Conservation (phyloP, 345 rosid genomes). For the Corchorus olitorius region DNA sequence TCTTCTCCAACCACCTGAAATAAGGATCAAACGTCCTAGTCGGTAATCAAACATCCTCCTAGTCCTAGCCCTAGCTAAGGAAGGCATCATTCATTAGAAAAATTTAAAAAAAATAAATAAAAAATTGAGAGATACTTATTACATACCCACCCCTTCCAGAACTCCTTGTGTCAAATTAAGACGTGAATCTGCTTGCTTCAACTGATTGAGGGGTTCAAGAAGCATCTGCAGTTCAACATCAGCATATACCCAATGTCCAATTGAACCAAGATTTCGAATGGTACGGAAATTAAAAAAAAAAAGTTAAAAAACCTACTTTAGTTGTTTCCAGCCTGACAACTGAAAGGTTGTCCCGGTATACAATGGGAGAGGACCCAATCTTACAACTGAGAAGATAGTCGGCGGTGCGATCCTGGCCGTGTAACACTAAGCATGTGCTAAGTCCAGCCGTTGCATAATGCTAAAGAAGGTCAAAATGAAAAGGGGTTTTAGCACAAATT, state of each 20-base stretch:
- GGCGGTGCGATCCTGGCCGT: slow-evolving; percentile 77
- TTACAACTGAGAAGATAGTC: slow-evolving; percentile 72
- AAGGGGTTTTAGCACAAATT: not conserved
- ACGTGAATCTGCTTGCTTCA: slow-evolving; percentile 75
- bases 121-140: slow-evolving; percentile 20
- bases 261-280: not conserved
- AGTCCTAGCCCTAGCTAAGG: not conserved
- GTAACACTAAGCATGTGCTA: slow-evolving; percentile 75
- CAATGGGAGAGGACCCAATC: slow-evolving; percentile 65
- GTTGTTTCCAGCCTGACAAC: slow-evolving; percentile 81
- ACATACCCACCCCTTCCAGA: slow-evolving; percentile 93
- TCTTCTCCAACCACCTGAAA: slow-evolving; percentile 94
- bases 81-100: not conserved
- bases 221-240: slow-evolving; percentile 58
- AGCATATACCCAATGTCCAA: slow-evolving; percentile 8
- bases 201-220: slow-evolving; percentile 76
- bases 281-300: not conserved
- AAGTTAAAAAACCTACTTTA: slow-evolving; percentile 45
- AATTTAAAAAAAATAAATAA: not conserved
- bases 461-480: slow-evolving; percentile 31
- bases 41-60: too few relatives aligned
- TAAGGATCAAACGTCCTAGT: slow-evolving; percentile 7
- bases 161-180: slow-evolving; percentile 86
- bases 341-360: slow-evolving; percentile 59
- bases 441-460: slow-evolving; percentile 80